Conservation (phyloP, 352 stramenopile genomes). For the Phytophthora sojae region DNA sequence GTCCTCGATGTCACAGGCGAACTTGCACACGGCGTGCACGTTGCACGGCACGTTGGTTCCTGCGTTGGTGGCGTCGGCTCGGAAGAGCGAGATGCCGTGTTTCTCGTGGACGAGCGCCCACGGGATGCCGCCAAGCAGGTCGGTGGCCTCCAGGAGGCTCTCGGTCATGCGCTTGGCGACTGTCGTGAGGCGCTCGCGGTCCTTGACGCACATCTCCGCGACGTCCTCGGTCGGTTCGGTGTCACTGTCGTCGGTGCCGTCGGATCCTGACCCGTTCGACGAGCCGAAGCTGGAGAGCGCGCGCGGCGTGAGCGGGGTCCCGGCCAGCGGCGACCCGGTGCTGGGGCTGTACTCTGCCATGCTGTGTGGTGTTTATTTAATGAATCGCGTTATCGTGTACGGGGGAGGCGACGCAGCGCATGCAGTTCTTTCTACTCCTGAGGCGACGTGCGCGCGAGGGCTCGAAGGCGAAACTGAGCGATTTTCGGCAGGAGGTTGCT, state of each 20-base stretch:
- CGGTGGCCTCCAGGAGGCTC: constrained; percentile 75
- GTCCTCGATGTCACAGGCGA: constrained; percentile 82
- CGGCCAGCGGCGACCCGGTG: constrained; percentile 16
- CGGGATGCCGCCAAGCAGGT: constrained; percentile 73
- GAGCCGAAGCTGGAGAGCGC: constrained; percentile 31
- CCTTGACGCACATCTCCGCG: constrained; percentile 51
- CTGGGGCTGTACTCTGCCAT: constrained; percentile 36
- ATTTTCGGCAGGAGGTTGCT: not conserved
- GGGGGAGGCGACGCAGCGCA: constrained; percentile 7
- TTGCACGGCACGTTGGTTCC: constrained; percentile 77
- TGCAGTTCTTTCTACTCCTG: constrained; percentile 2
- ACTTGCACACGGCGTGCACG: constrained; percentile 87
- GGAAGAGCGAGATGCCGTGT: constrained; percentile 86
- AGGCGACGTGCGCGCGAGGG: constrained; percentile 4
- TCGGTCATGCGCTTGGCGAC: constrained; percentile 87
- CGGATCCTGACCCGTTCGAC: constrained; percentile 19
- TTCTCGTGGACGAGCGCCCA: constrained; percentile 85
- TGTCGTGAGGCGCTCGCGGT: constrained; percentile 74
- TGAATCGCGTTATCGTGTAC: constrained; percentile 11
- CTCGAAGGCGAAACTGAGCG: constrained; percentile 43
- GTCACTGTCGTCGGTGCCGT: constrained; percentile 29
- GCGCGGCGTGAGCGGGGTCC: constrained; percentile 25
- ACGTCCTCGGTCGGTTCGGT: constrained; percentile 16
- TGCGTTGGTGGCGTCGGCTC: constrained; percentile 59
- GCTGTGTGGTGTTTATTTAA: constrained; percentile 2